Evolutionary conservation across 768 basidiomycete genomes (phyloP), one percentile per base, ranked within the genome.

Genomic region (Macrolepiota fuliginosa): DNA sequence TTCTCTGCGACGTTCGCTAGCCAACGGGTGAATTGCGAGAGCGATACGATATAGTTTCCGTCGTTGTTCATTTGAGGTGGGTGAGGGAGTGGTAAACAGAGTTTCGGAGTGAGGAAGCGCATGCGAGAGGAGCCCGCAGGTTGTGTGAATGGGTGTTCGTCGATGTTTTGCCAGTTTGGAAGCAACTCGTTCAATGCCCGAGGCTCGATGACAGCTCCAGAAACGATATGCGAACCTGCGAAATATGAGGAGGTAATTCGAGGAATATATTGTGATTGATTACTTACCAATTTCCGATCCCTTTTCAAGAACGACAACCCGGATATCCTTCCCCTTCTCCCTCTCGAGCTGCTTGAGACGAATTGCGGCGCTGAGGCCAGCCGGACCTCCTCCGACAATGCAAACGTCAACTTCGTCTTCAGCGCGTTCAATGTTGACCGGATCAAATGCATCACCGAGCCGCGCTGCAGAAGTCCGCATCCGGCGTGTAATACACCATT

Each of bases 31-130:
- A 98, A 88, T 36, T 84, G 86, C 0, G 93, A 95, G 32, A 98
- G 85, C 1, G 94, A 96, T 42, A 92, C 77, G 70, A 98, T 88
- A 73, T 93, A 98, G 76, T 98, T 99, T 52, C 96, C 83, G 29
- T 89, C 83, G 80, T 97, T 97, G 68, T 81, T 79, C 97, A 99
- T 99, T 73, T 98, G 96, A 0, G 96, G 96, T 3, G 97, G 96
- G 70, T 98, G 96, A 0, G 94, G 97, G 51, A 98, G 85, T 12
- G 93, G 94, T 63, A 95, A 75, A 11, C 90, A 83, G 57, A 71
- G 70, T 15, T 79, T 85, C 19, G 79, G 62, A 11, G 96, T 95
- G 64, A 99, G 81, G 70, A 86, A 93, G 46, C 91, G 86, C 96
- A 99, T 98, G 11, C 79, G 74, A 24, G 89, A 91, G 27, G 84